phyloP scores from a whole-genome alignment of 2,329 filamentous ascomycete species.

The Nannizziopsis barbatae region DNA sequence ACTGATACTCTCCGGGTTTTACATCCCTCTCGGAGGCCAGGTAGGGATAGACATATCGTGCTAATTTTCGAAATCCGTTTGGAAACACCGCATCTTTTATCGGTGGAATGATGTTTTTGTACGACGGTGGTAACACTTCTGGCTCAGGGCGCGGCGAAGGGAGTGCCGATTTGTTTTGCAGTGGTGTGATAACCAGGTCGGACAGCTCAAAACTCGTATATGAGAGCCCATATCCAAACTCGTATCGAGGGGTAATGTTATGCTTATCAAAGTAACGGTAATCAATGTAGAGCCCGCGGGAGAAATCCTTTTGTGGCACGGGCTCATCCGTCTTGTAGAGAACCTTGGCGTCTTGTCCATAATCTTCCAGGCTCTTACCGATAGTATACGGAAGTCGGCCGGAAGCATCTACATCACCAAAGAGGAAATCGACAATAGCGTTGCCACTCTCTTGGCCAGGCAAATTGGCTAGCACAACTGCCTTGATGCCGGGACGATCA shows the following conservation, averaged over 20 bases:
- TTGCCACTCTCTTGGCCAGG: slow-evolving; percentile 47
- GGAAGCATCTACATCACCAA: slow-evolving; percentile 33
- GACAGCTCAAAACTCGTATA: slow-evolving; percentile 63
- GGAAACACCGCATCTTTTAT: slow-evolving; percentile 52
- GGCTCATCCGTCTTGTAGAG: slow-evolving; percentile 58
- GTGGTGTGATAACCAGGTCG: slow-evolving; percentile 39
- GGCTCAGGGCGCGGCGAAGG: slow-evolving; percentile 34
- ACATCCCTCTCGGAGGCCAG: slow-evolving; percentile 43
- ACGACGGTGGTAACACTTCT: slow-evolving; percentile 42
- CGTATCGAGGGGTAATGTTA: slow-evolving; percentile 62
- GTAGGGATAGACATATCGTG: slow-evolving; percentile 66
- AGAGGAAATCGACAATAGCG: slow-evolving; percentile 37
- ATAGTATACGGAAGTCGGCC: slow-evolving; percentile 55
- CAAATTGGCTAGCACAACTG: slow-evolving; percentile 52
- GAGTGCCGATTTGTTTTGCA: slow-evolving; percentile 41
- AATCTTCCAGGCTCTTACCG: slow-evolving; percentile 44
- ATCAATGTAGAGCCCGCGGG: slow-evolving; percentile 75
- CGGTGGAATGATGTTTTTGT: slow-evolving; percentile 46
- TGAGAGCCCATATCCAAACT: slow-evolving; percentile 76
- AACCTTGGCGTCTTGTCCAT: slow-evolving; percentile 58
- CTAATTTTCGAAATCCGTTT: slow-evolving; percentile 46
- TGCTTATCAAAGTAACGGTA: slow-evolving; percentile 80
- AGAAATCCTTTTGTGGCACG: slow-evolving; percentile 70
- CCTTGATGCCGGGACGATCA: slow-evolving; percentile 53
- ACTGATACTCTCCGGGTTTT: slow-evolving; percentile 36